Evolutionary conservation across 257 asterid species (phyloP), one percentile per base, ranked within the genome.

Genomic region (Cynanchum wilfordii): DNA sequence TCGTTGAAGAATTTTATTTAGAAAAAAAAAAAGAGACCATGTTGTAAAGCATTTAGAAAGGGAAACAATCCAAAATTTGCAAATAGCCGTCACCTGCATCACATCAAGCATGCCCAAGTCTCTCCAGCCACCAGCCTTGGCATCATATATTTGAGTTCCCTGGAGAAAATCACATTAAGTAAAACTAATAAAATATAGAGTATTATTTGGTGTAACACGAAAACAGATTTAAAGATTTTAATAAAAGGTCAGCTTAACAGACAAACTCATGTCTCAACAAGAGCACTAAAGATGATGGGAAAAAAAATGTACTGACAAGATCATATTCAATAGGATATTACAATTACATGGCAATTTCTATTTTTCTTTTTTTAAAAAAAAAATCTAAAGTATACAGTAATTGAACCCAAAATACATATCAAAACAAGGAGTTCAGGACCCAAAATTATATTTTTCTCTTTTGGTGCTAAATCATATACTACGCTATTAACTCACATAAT

Each of bases 51-150:
- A 68, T 58, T 51, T 67, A 44, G 69, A 57, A 44, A 60, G 33
- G 29, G 63, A 16, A 66, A 76, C 12, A 71, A 59, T 45, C 55
- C 59, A 76, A 70, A 75, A 71, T 59, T 71, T 63, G 55, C 66
- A 63, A 55, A 75, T 62, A 36, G 67, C 62, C 57, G 66, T 33
- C 69, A 94, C 99, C 90, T 94, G 99, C 99, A 94, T 94, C 76
- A 94, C 99, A 73, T 94, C 99, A 73, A 94, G 99, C 99, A 94
- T 94, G 79, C 99, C 99, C 78, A 94, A 82, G 87, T 94, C 99
- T 73, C 93, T 86, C 97, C 95, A 91, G 72, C 99, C 99, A 86
- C 99, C 99, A 76, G 97, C 99, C 82, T 94, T 94, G 64, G 99
- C 84, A 79, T 94, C 97, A 87, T 94, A 94, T 78, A 94, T 91